Conservation (phyloP, 345 rosid genomes). For the Eucalyptus sp. region DNA sequence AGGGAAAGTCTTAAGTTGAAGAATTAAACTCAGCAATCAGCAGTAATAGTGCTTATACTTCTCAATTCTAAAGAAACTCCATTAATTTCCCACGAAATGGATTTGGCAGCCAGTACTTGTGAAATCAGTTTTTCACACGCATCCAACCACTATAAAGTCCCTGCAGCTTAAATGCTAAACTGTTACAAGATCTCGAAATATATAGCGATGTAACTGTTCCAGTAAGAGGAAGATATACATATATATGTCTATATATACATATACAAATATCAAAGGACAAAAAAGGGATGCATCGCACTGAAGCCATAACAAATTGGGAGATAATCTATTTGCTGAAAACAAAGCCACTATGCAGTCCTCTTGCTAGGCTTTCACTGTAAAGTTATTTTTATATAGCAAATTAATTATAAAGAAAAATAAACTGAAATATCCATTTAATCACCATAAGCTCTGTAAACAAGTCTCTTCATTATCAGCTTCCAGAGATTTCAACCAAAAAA, state of each 20-base stretch:
- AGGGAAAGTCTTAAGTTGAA: background rate
- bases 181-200: background rate
- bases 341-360: background rate
- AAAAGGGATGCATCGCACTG: background rate
- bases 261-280: background rate
- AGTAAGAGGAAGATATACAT: background rate
- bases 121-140: background rate
- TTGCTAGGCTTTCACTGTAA: background rate
- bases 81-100: background rate
- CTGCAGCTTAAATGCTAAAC: background rate
- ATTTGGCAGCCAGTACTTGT: background rate
- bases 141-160: background rate
- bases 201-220: background rate
- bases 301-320: background rate
- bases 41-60: background rate
- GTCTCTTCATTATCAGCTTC: background rate
- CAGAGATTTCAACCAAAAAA: background rate
- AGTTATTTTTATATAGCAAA: background rate
- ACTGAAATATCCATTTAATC: background rate
- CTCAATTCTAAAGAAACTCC: background rate
- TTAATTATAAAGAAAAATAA: background rate
- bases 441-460: background rate
- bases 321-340: background rate
- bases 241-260: background rate
- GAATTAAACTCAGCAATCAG: background rate